phyloP scores from a whole-genome alignment of 306 rosid genomes.

The Acacia melanoxylon region DNA sequence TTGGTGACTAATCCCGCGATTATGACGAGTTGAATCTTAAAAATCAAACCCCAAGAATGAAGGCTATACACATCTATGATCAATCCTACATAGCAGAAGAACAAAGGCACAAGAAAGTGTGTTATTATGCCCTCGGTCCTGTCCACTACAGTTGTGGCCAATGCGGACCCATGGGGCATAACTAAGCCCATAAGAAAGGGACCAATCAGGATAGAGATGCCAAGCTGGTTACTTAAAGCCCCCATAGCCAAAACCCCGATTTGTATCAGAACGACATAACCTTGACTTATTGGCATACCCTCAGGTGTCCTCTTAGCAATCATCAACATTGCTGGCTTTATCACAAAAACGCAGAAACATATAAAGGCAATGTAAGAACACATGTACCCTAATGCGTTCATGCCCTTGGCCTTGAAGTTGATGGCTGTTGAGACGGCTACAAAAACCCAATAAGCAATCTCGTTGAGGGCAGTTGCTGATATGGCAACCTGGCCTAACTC shows the following conservation, averaged over 20 bases:
- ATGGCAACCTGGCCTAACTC: conserved; percentile 38
- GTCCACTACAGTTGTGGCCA: conserved; percentile 33
- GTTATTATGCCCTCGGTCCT: conserved; percentile 6
- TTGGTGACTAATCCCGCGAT: conserved; percentile 15
- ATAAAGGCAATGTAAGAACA: fast-evolving
- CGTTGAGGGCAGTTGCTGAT: conserved; percentile 32
- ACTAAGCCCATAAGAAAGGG: conserved; percentile 31
- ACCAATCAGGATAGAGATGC: neutral
- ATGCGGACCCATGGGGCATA: conserved; percentile 37
- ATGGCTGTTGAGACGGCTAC: neutral
- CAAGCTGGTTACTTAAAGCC: neutral
- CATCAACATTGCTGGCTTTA: neutral
- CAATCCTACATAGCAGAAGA: neutral
- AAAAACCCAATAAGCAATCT: neutral
- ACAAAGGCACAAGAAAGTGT: conserved; percentile 31
- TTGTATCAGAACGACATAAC: conserved; percentile 5
- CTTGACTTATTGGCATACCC: conserved; percentile 23
- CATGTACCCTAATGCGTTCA: neutral
- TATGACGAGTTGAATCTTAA: conserved; percentile 22
- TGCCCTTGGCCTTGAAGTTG: fast-evolving
- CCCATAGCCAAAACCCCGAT: conserved; percentile 18
- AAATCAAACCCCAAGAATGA: neutral
- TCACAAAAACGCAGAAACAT: neutral
- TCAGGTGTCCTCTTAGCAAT: conserved; percentile 6
- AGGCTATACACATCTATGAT: neutral